Evolutionary conservation across 2,329 filamentous ascomycete genomes (phyloP), one percentile per base, ranked within the genome.

Genomic region (Claviceps sp.): DNA sequence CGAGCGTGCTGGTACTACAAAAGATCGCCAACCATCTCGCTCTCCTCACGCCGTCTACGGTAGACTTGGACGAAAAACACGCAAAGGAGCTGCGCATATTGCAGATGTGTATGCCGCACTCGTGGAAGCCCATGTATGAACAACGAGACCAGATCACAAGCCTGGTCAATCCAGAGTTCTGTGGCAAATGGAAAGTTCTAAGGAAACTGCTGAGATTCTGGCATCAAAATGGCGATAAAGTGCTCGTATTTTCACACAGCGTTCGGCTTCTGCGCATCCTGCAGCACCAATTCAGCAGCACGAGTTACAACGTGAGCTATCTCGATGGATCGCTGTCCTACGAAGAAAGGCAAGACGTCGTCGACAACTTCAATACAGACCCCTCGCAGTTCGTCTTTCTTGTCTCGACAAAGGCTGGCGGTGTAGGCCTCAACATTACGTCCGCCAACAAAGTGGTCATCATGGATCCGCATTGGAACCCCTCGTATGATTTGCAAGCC

Each of bases 361-460:
- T 98, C 0, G 86, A 95, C 62, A 84, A 89, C 47, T 98, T 95
- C 77, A 98, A 98, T 65, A 80, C 86, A 0, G 85, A 95, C 61
- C 81, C 89, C 0, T 76, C 75, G 4, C 88, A 93, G 61, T 98
- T 98, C 61, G 89, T 96, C 5, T 98, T 98, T 60, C 74, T 98
- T 19, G 96, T 98, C 61, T 95, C 87, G 22, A 96, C 93, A 6
- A 88, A 86, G 62, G 90, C 93, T 2, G 93, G 93, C 24, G 93
- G 93, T 4, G 86, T 96, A 0, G 93, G 93, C 0, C 74, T 98
- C 30, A 98, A 98, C 64, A 97, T 98, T 63, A 95, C 91, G 0
- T 93, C 89, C 2, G 93, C 93, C 1, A 98, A 98, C 69, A 97
- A 97, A 68, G 93, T 98, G 0, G 91, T 98, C 42, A 88, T 98